Conservation (phyloP, 768 basidiomycete genomes). For the Boletus sp. region DNA sequence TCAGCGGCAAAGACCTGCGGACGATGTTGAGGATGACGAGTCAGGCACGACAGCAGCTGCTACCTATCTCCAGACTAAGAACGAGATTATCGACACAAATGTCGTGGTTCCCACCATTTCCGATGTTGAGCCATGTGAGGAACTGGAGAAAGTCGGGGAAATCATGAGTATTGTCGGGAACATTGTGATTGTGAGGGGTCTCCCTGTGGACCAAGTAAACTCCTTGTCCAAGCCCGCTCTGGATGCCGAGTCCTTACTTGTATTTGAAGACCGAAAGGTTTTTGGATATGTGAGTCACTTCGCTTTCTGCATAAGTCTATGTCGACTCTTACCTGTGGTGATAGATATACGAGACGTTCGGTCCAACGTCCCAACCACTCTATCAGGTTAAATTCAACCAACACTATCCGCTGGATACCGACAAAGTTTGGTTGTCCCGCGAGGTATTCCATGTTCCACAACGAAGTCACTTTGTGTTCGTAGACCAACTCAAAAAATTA, state of each 20-base stretch:
- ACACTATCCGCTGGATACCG: conserved; percentile 55
- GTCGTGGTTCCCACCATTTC: conserved; percentile 61
- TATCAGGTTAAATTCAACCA: conserved; percentile 84
- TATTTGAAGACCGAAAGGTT: conserved; percentile 87
- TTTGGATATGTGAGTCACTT: conserved; percentile 73
- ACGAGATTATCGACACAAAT: conserved; percentile 60
- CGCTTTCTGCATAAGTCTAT: conserved; percentile 5
- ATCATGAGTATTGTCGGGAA: conserved; percentile 71
- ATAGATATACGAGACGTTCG: conserved; percentile 93
- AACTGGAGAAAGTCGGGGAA: conserved; percentile 73
- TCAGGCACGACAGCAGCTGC: conserved; percentile 37
- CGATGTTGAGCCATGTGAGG: conserved; percentile 60
- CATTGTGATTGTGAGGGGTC: conserved; percentile 70
- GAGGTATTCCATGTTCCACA: conserved; percentile 81
- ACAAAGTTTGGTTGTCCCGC: conserved; percentile 51
- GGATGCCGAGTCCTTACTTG: conserved; percentile 87
- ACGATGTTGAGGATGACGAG: conserved; percentile 53
- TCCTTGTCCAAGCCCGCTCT: conserved; percentile 61
- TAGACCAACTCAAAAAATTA: conserved; percentile 60
- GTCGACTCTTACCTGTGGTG: conserved; percentile 12
- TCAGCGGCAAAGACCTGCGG: conserved; percentile 8
- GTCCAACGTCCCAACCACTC: conserved; percentile 84
- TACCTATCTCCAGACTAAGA: conserved; percentile 59
- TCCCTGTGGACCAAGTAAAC: conserved; percentile 40
- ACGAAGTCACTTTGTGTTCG: conserved; percentile 81